Evolutionary conservation across 2,329 filamentous ascomycete genomes (phyloP), one percentile per base, ranked within the genome.

Genomic region (Talaromyces sp.): DNA sequence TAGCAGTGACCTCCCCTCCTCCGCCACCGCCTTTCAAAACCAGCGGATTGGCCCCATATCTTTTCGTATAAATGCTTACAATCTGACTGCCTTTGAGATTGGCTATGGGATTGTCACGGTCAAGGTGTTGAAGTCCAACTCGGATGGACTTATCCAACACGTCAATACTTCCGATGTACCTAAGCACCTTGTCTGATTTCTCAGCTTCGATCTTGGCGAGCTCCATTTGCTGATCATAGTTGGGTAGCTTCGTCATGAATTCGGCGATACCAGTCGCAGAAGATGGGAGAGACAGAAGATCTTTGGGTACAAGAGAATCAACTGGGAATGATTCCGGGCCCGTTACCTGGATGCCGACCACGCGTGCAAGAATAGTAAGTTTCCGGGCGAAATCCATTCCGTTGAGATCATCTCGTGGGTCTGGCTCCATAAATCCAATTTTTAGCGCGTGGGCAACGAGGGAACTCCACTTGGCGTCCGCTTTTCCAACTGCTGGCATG

Each of bases 31-130:
- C 94, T 78, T 97, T 93, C 58, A 99, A 85, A 69, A 97, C 96
- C 60, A 99, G 80, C 39, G 94, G 92, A 74, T 93, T 95, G 69
- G 80, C 83, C 52, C 91, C 91, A 70, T 99, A 97, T 66, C 94
- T 83, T 80, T 95, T 89, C 3, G 94, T 99, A 77, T 97, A 95
- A 80, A 99, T 96, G 79, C 88, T 96, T 70, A 99, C 96, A 71
- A 99, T 95, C 79, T 99, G 97, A 73, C 92, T 97, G 30, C 94
- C 94, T 82, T 96, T 95, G 52, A 99, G 81, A 41, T 89, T 88
- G 10, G 94, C 93, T 76, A 99, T 97, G 10, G 94, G 90, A 69
- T 94, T 91, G 54, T 88, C 89, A 62, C 84, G 85, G 61, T 96
- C 91, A 65, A 91, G 91, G 76, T 88, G 90, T 80, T 97, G 88